phyloP scores from a whole-genome alignment of 805 yeast genomes.

The Kodamaea lidongshanica region DNA sequence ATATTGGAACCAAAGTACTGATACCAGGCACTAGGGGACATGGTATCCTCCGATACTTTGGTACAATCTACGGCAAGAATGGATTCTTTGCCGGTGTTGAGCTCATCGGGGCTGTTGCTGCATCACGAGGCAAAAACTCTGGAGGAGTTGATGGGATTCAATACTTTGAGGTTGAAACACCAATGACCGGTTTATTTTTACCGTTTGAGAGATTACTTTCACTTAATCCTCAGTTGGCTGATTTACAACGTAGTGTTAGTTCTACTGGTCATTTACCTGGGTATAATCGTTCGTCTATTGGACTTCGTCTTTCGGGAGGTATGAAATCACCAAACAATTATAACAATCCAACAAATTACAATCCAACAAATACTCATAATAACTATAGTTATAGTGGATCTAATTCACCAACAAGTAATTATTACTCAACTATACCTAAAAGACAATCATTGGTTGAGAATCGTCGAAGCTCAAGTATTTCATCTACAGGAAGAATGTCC shows the following conservation, averaged over 20 bases:
- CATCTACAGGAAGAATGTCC: no score
- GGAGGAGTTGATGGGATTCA: constrained; percentile 72
- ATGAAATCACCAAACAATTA: constrained; percentile 11
- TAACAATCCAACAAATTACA: no score
- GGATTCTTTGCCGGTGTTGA: constrained; percentile 89
- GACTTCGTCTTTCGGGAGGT: constrained; percentile 2
- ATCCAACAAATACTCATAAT: no score
- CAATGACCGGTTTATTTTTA: constrained; percentile 72
- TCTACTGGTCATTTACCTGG: constrained; percentile 1
- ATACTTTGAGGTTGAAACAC: constrained; percentile 60
- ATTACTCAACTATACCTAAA: no score
- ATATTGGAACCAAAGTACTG: constrained; percentile 30
- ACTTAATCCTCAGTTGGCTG: constrained; percentile 27
- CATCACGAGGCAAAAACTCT: constrained; percentile 68
- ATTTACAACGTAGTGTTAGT: constrained; percentile 1
- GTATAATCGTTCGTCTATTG: constrained; percentile 3
- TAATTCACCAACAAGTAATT: no score
- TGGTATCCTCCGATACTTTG: constrained; percentile 67
- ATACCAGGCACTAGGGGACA: constrained; percentile 64
- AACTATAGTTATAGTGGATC: no score
- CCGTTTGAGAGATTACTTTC: constrained; percentile 42
- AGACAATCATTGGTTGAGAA: no score
- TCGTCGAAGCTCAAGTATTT: no score
- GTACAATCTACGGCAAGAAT: constrained; percentile 60
- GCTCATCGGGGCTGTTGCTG: constrained; percentile 54